phyloP scores from a whole-genome alignment of 179 eudicot genomes.

The Beta lomatogona region DNA sequence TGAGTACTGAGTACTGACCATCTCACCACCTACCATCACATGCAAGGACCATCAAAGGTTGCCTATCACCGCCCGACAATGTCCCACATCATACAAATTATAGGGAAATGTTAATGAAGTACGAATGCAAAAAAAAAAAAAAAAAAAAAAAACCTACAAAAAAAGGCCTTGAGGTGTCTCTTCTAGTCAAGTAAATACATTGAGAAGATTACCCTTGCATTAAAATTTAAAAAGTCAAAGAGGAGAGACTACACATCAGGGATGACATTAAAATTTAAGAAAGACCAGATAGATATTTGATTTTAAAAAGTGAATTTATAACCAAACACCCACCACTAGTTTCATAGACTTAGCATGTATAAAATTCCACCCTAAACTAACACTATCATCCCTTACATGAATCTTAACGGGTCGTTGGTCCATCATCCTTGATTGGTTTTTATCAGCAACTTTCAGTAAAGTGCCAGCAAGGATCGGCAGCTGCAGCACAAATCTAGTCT shows the following conservation, averaged over 20 bases:
- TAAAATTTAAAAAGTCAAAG: background rate
- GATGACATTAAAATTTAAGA: background rate
- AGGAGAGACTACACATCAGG: background rate
- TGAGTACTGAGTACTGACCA: background rate
- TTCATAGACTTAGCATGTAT: too few relatives aligned
- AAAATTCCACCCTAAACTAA: background rate
- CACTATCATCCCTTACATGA: background rate
- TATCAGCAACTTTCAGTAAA: background rate
- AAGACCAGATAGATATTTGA: background rate
- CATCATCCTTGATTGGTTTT: background rate
- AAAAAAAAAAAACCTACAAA: background rate
- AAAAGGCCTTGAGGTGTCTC: background rate
- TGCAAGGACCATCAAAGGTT: background rate
- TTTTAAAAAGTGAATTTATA: too few relatives aligned
- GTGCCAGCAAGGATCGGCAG: background rate
- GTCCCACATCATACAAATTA: too few relatives aligned
- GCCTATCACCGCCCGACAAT: background rate
- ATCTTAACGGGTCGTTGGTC: background rate
- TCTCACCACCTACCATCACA: background rate
- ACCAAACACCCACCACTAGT: too few relatives aligned
- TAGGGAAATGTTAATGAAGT: background rate
- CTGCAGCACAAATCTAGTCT: background rate
- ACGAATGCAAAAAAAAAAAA: background rate
- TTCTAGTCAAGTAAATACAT: background rate
- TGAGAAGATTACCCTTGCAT: background rate